Evolutionary conservation across 2,329 filamentous ascomycete genomes (phyloP), one percentile per base, ranked within the genome.

Genomic region (Cryphonectria nitschkei): DNA sequence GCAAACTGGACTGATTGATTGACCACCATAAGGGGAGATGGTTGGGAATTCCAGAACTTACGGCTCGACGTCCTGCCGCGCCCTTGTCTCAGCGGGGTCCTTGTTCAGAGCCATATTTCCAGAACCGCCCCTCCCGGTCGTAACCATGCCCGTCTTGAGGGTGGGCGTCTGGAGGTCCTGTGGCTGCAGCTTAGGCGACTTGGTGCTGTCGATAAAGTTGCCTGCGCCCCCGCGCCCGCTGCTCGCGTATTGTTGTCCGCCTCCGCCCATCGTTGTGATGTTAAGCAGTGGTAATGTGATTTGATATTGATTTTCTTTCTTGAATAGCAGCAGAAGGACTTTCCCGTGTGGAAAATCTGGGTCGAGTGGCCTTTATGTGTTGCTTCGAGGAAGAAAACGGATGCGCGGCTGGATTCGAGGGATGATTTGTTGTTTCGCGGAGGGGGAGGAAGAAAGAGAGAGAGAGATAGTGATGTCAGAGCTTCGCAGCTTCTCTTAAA

Each of bases 61-160:
- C 88, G 89, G 88, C 72, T 91, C 89, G 72, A 98, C 93, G 77
- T 98, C 95, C 81, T 98, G 95, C 58, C 90, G 90, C 68, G 89
- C 86, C 74, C 95, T 91, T 50, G 95, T 93, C 78, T 93, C 89
- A 58, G 85, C 82, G 3, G 91, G 89, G 76, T 96, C 91, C 73
- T 89, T 89, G 78, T 91, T 90, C 75, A 82, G 84, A 64, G 92
- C 90, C 92, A 97, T 97, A 84, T 97, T 97, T 72, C 94, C 94
- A 5, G 88, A 90, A 73, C 95, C 95, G 69, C 95, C 95, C 67
- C 95, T 92, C 70, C 95, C 95, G 3, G 95, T 98, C 29, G 95
- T 97, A 78, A 95, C 94, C 74, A 93, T 85, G n/a, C 92, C 83
- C 63, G 88, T 88, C 83, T 97, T 97, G 78, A 98, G 88, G 16